Evolutionary conservation across 192 early-diverging fungal genomes (phyloP).

Genomic region (Pilaira anomala): DNA sequence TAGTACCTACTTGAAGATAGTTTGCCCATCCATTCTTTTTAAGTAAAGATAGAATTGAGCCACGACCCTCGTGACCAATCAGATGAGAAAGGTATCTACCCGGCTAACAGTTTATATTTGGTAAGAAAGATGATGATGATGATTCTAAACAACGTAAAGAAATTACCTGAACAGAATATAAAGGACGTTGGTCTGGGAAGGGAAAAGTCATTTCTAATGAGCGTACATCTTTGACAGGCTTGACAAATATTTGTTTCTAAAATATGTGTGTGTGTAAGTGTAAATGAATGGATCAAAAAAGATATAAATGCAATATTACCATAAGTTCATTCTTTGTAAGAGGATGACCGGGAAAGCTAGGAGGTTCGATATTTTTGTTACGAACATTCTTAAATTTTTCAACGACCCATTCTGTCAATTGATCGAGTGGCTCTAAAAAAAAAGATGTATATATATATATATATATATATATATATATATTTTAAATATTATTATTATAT

Average conservation of each 20-base stretch:
- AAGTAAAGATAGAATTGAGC: slow-evolving; percentile 80
- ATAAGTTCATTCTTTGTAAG: slow-evolving; percentile 67
- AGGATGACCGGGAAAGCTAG: slow-evolving; percentile 71
- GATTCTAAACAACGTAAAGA: background rate
- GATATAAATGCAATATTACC: too few species aligned
- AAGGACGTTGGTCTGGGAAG: slow-evolving; percentile 73
- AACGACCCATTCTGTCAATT: slow-evolving; percentile 80
- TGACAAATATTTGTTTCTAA: slow-evolving; percentile 66
- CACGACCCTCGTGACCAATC: slow-evolving; percentile 88
- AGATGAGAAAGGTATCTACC: slow-evolving; percentile 79
- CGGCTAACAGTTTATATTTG: slow-evolving; percentile 48
- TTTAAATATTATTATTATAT: background rate
- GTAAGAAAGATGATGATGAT: background rate
- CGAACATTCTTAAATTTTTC: slow-evolving; percentile 73
- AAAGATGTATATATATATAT: background rate
- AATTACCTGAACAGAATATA: slow-evolving; percentile 43
- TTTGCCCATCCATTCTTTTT: slow-evolving; percentile 93
- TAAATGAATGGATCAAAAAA: background rate
- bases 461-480: background rate
- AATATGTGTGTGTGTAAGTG: background rate
- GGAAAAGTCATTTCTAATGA: slow-evolving; percentile 80
- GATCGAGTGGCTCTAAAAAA: slow-evolving; percentile 73
- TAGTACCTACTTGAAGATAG: slow-evolving; percentile 62
- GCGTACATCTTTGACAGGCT: slow-evolving; percentile 82
- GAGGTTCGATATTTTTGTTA: slow-evolving; percentile 70